Evolutionary conservation across 2,329 filamentous ascomycete species (phyloP).

Genomic region (Colletotrichum sp.): DNA sequence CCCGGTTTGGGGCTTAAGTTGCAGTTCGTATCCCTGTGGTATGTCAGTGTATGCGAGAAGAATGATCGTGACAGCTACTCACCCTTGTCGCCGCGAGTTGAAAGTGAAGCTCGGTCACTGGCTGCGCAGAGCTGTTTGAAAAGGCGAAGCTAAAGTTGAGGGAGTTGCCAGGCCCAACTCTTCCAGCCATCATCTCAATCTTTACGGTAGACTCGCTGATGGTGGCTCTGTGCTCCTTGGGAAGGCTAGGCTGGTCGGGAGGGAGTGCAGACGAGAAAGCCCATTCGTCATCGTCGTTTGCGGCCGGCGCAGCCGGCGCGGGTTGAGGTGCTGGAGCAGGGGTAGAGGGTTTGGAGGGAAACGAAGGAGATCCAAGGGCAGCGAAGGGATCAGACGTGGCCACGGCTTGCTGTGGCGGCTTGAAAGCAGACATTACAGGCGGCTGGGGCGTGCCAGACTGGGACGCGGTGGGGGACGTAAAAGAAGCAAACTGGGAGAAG

Average conservation of each 20-base stretch:
- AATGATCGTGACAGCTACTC: slow-evolving; percentile 24
- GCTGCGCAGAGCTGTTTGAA: slow-evolving; percentile 76
- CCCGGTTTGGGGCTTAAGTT: slow-evolving; percentile 85
- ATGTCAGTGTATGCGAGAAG: slow-evolving; percentile 16
- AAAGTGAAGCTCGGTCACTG: slow-evolving; percentile 82
- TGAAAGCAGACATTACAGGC: slow-evolving; percentile 48
- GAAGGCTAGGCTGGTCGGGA: slow-evolving; percentile 53
- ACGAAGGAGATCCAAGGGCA: slow-evolving; percentile 44
- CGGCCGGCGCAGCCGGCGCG: slow-evolving; percentile 30
- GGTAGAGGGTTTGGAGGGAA: slow-evolving; percentile 39
- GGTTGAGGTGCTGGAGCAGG: slow-evolving; percentile 36
- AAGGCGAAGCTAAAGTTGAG: slow-evolving; percentile 81
- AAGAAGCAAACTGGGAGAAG: slow-evolving; percentile 61
- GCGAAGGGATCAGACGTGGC: slow-evolving; percentile 50
- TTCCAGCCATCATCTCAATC: slow-evolving; percentile 74
- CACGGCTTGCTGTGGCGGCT: slow-evolving; percentile 44
- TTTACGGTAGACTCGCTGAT: slow-evolving; percentile 74
- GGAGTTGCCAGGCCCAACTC: slow-evolving; percentile 58
- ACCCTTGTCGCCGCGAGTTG: slow-evolving; percentile 95
- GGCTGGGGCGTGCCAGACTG: slow-evolving; percentile 60
- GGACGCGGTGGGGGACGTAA: slow-evolving; percentile 56
- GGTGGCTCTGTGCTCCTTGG: slow-evolving; percentile 65
- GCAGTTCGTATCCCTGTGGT: slow-evolving; percentile 75
- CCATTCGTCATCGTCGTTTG: slow-evolving; percentile 87
- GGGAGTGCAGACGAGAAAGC: slow-evolving; percentile 89